These are phyloP conservation scores for Epicoccum nigrum DNA, from an alignment of 2,329 filamentous ascomycete genomes.

Conservation along the genomic window DNA sequence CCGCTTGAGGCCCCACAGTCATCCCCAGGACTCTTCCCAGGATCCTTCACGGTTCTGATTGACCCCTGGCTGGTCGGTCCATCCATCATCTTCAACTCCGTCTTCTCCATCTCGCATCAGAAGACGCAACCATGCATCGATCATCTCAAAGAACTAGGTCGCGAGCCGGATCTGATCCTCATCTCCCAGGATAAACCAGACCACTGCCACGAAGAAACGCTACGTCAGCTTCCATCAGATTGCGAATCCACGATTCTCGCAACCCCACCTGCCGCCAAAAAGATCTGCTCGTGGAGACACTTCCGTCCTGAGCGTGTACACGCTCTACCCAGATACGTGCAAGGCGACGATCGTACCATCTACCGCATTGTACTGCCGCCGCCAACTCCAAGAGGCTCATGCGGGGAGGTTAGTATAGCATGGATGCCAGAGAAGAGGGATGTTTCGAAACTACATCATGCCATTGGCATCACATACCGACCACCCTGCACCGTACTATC, in stretches of 20 bases:
- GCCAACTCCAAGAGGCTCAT: slow-evolving; percentile 57
- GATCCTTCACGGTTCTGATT: slow-evolving; percentile 68
- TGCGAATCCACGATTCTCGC: slow-evolving; percentile 69
- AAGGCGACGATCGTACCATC: slow-evolving; percentile 49
- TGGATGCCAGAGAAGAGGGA: slow-evolving; percentile 68
- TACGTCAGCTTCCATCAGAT: slow-evolving; percentile 65
- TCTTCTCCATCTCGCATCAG: slow-evolving; percentile 66
- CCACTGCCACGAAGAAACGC: slow-evolving; percentile 72
- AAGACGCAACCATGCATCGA: slow-evolving; percentile 62
- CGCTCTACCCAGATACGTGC: slow-evolving; percentile 51
- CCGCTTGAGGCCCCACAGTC: slow-evolving; percentile 55
- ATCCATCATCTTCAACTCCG: slow-evolving; percentile 65
- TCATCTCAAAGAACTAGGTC: slow-evolving; percentile 60
- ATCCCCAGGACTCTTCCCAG: slow-evolving; percentile 49
- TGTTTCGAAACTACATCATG: slow-evolving; percentile 66
- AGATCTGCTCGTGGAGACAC: slow-evolving; percentile 71
- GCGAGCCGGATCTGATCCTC: slow-evolving; percentile 62
- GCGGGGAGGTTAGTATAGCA: slow-evolving; percentile 74
- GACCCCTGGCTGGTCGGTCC: slow-evolving; percentile 73
- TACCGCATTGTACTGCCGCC: slow-evolving; percentile 62
- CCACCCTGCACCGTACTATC: slow-evolving; percentile 57
- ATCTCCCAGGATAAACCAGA: slow-evolving; percentile 69
- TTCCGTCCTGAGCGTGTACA: slow-evolving; percentile 61
- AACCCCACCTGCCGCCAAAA: slow-evolving; percentile 67
- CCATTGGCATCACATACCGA: slow-evolving; percentile 74